A percentile compares a stretch with the other conserved stretches of the same genome.
Evolutionary conservation across 2,329 filamentous ascomycete genomes (phyloP).

Genomic region (Penicillium expansum): DNA sequence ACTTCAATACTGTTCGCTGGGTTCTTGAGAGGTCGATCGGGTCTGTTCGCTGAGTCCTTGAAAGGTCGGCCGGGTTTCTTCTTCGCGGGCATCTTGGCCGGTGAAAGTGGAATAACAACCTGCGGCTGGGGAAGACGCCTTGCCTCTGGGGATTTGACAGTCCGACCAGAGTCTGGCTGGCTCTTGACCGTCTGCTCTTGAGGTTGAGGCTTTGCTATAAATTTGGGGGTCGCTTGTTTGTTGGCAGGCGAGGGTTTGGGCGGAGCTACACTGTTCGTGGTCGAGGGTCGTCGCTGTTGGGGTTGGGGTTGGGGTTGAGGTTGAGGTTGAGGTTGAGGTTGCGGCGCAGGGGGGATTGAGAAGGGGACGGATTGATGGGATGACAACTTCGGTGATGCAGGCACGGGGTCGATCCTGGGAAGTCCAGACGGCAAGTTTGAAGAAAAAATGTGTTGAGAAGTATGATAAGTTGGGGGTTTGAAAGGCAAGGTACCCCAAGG

Average conservation of each 20-base stretch:
- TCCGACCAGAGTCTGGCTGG: background rate
- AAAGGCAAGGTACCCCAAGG: background rate
- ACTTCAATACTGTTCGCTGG: constrained; percentile 18
- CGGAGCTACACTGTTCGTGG: background rate
- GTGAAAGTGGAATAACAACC: constrained; percentile 15
- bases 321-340: background rate
- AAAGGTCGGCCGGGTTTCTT: constrained; percentile 19
- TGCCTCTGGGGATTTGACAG: background rate
- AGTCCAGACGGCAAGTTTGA: background rate
- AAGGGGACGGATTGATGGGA: background rate
- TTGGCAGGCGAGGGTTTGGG: background rate
- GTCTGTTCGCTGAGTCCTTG: constrained; percentile 12
- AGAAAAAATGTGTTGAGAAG: background rate
- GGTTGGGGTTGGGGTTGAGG: background rate
- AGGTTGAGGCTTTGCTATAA: background rate
- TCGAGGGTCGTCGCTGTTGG: background rate
- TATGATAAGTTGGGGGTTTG: background rate
- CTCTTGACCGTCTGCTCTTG: background rate
- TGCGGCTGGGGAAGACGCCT: background rate
- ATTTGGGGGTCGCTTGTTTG: background rate
- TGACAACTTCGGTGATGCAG: background rate
- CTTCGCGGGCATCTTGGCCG: constrained; percentile 13
- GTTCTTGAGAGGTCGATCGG: constrained; percentile 22
- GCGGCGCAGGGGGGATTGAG: background rate
- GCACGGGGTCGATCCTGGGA: background rate